phyloP scores from a whole-genome alignment of 2,329 filamentous ascomycete species.

The Sphaerulina vaccinii region DNA sequence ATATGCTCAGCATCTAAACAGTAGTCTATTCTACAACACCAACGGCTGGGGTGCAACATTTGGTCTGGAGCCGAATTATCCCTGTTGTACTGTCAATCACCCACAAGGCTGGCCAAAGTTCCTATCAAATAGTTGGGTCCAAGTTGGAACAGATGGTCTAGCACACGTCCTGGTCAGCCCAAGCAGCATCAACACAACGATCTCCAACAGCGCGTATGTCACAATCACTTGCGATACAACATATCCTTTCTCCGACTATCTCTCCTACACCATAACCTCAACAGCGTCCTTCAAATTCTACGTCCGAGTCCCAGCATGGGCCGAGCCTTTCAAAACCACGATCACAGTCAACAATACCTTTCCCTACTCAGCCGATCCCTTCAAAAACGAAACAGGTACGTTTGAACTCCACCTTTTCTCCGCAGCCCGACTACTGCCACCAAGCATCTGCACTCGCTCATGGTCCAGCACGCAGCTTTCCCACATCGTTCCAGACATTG shows the following conservation, averaged over 20 bases:
- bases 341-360: neutral
- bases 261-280: conserved; percentile 44
- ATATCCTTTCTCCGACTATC: conserved; percentile 49
- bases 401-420: no score
- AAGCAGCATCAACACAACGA: conserved; percentile 41
- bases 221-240: conserved; percentile 49
- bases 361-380: conserved; percentile 29
- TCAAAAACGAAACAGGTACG: conserved; percentile 39
- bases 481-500: no score
- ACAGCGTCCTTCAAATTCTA: conserved; percentile 44
- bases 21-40: conserved; percentile 51
- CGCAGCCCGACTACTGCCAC: no score
- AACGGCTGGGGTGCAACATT: conserved; percentile 49
- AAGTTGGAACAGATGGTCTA: conserved; percentile 45
- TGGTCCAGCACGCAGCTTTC: no score
- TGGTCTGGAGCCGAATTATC: conserved; percentile 54
- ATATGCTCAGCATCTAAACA: conserved; percentile 45
- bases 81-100: conserved; percentile 61
- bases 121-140: conserved; percentile 49
- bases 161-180: conserved; percentile 54
- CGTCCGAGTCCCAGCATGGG: conserved; percentile 50
- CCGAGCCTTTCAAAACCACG: conserved; percentile 26
- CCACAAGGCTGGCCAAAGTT: conserved; percentile 59
- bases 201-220: conserved; percentile 42
- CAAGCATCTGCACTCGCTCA: no score